Percentiles rank a stretch among this genome's conserved stretches.
These are phyloP conservation scores for Trichosporon sp. DNA, from an alignment of 1,284 basidiomycete species.

Conservation along the genomic window DNA sequence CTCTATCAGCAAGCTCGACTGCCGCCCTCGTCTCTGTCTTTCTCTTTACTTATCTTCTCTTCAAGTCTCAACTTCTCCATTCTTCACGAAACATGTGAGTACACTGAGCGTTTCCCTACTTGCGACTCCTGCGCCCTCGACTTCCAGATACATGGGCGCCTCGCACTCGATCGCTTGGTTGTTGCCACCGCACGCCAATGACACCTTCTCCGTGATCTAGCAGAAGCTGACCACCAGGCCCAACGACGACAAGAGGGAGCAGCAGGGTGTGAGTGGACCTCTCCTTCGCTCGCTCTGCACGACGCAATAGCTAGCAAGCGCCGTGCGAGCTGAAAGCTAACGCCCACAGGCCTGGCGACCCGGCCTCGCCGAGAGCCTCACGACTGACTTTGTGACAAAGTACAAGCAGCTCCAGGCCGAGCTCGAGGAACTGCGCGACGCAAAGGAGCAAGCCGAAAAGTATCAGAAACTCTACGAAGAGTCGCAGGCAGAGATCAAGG, in stretches of 20 bases:
- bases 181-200: neutral
- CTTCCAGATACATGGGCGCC: too few species aligned
- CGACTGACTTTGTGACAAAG: conserved; percentile 57
- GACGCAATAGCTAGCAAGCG: too few species aligned
- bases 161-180: too few species aligned
- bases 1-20: too few species aligned
- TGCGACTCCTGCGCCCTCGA: too few species aligned
- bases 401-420: conserved; percentile 58
- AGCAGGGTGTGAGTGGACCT: neutral
- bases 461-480: neutral
- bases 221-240: neutral
- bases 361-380: conserved; percentile 36
- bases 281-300: too few species aligned
- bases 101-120: too few species aligned
- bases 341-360: neutral
- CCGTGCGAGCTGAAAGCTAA: too few species aligned
- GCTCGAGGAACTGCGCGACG: conserved; percentile 51
- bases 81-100: neutral
- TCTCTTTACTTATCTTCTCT: neutral
- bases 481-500: conserved; percentile 3
- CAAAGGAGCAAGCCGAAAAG: neutral
- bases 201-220: neutral
- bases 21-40: neutral
- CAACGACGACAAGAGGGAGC: neutral
- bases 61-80: neutral